Evolutionary conservation across 345 rosid species (phyloP).

Genomic region (Theobroma cacao): DNA sequence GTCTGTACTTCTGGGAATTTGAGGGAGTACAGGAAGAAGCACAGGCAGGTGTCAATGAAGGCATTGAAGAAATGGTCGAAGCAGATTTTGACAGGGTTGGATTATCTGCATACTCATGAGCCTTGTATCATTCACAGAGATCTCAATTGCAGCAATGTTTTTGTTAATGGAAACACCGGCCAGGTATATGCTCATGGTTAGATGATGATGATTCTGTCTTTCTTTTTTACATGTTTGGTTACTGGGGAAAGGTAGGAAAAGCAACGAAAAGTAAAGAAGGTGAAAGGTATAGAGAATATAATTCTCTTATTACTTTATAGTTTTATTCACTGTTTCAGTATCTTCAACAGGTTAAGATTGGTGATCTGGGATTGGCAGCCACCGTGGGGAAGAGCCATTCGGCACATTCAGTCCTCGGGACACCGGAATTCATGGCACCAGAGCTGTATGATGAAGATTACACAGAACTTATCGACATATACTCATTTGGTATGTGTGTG

Average conservation of each 20-base stretch:
- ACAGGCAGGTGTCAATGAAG: conserved; percentile 69
- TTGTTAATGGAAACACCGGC: conserved; percentile 83
- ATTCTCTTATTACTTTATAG: background rate
- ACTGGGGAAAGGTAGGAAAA: background rate
- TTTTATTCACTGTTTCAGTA: background rate
- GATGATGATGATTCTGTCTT: background rate
- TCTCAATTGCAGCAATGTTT: conserved; percentile 86
- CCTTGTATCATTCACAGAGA: conserved; percentile 90
- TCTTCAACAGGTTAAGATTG: conserved; percentile 67
- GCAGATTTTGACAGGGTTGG: conserved; percentile 76
- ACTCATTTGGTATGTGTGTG: conserved; percentile 87
- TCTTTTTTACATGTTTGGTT: background rate
- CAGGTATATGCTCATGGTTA: conserved; percentile 39
- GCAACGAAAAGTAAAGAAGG: background rate
- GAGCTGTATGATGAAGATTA: conserved; percentile 84
- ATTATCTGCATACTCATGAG: conserved; percentile 72
- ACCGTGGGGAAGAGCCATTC: conserved; percentile 62
- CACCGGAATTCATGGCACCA: conserved; percentile 95
- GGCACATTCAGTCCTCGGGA: conserved; percentile 82
- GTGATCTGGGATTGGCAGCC: conserved; percentile 85
- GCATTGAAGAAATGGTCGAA: conserved; percentile 90
- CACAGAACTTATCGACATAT: conserved; percentile 77
- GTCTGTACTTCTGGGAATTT: conserved; percentile 87
- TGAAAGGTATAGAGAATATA: background rate
- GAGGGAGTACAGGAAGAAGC: conserved; percentile 80